phyloP scores from a whole-genome alignment of 1,139 yeast species.

The Sugiyamaella xylanicola region DNA sequence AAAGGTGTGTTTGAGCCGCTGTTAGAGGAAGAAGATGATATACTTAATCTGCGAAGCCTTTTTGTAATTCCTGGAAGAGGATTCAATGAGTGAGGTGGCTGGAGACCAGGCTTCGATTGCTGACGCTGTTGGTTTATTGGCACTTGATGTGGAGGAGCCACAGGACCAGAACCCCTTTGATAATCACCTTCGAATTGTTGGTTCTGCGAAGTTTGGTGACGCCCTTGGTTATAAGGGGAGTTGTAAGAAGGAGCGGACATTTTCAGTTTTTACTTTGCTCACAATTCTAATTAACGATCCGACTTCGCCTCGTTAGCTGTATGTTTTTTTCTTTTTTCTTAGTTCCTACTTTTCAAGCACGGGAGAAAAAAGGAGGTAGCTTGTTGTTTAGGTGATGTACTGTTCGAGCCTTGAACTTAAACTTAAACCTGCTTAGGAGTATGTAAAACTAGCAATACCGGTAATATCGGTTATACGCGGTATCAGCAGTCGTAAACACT shows the following conservation, averaged over 20 bases:
- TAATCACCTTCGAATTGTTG: background rate
- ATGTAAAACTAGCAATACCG: background rate
- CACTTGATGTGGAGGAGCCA: background rate
- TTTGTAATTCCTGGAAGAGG: conserved; percentile 16
- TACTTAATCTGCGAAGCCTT: conserved; percentile 18
- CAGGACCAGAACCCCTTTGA: background rate
- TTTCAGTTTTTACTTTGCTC: background rate
- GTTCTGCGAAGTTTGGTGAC: background rate
- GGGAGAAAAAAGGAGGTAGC: background rate
- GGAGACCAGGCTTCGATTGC: background rate
- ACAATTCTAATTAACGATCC: background rate
- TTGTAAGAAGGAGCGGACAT: conserved; percentile 1
- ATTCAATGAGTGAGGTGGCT: background rate
- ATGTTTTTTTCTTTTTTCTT: background rate
- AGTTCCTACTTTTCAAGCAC: background rate
- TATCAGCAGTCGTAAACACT: background rate
- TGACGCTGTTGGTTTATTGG: background rate
- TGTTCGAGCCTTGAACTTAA: background rate
- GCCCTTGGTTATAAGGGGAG: background rate
- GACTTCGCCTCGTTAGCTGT: too few species aligned
- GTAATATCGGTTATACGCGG: too few species aligned
- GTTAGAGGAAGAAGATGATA: conserved; percentile 18
- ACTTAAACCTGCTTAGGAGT: background rate
- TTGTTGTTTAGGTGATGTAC: background rate
- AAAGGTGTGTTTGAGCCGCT: conserved; percentile 18